A percentile compares a stretch with the other conserved stretches of the same genome.
phyloP scores from a whole-genome alignment of 805 yeast species.

The Nadsonia fulvescens region DNA sequence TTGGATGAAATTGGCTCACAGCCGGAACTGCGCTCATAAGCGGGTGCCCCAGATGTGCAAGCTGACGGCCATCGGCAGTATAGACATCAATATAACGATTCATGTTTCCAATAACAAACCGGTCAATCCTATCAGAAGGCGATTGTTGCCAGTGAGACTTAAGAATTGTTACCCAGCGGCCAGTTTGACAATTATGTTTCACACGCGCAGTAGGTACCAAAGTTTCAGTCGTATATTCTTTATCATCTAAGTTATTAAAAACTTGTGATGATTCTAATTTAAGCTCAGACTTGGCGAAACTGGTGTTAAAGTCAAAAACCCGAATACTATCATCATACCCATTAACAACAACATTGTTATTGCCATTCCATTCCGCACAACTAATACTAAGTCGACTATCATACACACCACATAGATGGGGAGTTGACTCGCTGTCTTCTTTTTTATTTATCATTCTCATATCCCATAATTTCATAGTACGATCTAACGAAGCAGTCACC shows the following conservation, averaged over 20 bases:
- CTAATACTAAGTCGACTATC: slow-evolving; percentile 66
- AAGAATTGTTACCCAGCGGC: slow-evolving; percentile 88
- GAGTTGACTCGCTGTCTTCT: too few relatives aligned
- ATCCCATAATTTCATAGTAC: slow-evolving; percentile 80
- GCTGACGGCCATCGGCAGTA: slow-evolving; percentile 52
- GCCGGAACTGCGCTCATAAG: slow-evolving; percentile 85
- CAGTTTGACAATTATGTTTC: slow-evolving; percentile 88
- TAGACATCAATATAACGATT: slow-evolving; percentile 72
- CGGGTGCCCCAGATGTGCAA: slow-evolving; percentile 53
- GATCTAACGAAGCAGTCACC: slow-evolving; percentile 78
- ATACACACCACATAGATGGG: slow-evolving; percentile 41
- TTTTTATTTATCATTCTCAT: too few relatives aligned
- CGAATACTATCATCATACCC: slow-evolving; percentile 81
- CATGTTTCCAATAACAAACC: slow-evolving; percentile 89
- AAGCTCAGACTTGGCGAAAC: too few relatives aligned
- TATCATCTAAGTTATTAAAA: slow-evolving; percentile 7
- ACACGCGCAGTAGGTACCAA: slow-evolving; percentile 46
- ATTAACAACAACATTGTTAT: slow-evolving; percentile 61
- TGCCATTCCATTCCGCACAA: slow-evolving; percentile 64
- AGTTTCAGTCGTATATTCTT: slow-evolving; percentile 12
- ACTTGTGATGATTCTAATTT: too few relatives aligned
- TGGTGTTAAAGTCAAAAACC: slow-evolving; percentile 52
- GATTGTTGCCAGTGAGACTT: slow-evolving; percentile 72
- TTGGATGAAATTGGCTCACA: slow-evolving; percentile 65
- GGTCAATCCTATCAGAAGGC: slow-evolving; percentile 56